Percentiles rank a stretch among this genome's conserved stretches.
Conservation (phyloP, 257 asterid genomes). For the Schizonepeta tenuifolia region DNA sequence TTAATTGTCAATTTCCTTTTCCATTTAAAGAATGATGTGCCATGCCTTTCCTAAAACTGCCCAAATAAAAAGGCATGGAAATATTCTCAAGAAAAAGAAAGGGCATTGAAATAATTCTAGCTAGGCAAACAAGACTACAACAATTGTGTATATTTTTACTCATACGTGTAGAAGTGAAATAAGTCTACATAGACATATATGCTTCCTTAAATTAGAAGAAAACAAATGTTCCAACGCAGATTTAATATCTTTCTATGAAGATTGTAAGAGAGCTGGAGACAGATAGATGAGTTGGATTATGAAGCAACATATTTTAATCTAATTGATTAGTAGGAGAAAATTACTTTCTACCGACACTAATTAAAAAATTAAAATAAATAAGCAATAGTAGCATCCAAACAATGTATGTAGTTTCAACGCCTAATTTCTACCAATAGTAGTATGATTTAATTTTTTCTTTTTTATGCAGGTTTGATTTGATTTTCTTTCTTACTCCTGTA, state of each 20-base stretch:
- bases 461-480: too few species aligned
- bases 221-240: constrained; percentile 11
- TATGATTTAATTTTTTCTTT: too few species aligned
- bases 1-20: background rate
- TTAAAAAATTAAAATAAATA: too few species aligned
- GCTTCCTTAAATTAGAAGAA: background rate
- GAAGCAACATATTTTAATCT: background rate
- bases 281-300: background rate
- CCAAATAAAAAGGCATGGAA: background rate
- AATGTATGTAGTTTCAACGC: too few species aligned
- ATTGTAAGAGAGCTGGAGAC: background rate
- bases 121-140: background rate
- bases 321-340: background rate
- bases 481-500: too few species aligned
- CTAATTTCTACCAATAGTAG: too few species aligned
- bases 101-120: background rate
- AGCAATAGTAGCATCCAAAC: too few species aligned
- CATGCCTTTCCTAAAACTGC: background rate
- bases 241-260: background rate
- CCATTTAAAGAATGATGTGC: background rate
- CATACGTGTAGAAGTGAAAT: background rate
- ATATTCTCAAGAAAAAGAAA: too few species aligned
- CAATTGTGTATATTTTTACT: background rate
- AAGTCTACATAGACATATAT: background rate
- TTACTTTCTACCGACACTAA: too few species aligned